Base-by-base conservation (phyloP, 495 filamentous ascomycete species). In the Emericellopsis terricola region DNA sequence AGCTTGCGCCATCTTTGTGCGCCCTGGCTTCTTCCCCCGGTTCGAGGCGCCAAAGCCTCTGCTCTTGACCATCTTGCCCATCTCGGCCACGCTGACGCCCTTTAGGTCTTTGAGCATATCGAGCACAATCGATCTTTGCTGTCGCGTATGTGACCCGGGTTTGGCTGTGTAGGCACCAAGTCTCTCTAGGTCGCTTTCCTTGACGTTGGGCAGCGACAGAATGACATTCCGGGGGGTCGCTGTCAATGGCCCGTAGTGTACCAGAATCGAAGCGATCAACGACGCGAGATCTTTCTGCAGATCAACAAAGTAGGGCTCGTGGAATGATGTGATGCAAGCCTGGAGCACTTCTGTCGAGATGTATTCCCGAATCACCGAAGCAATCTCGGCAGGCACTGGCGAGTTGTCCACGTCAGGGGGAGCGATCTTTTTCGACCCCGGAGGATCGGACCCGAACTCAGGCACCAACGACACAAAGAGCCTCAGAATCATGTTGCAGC, bases 231-330 rank as follows among this genome's bases (percentile, higher is more conserved):
- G 38, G 0, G 76, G 70, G 6, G 72, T 77, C 0, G 56, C 32
- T 21, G 78, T 89, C 23, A 63, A 49, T 1, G 62, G 56, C 4
- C 62, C 70, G 48, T 93, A 94, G 15, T 77, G 59, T 4, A 75
- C 62, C 49, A 91, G 65, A 36, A 94, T 89, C 4, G 73, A 68
- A 2, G 85, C 85, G 42, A 99, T 93, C 3, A 94, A 66, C 21
- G 74, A 65, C 10, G 83, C 89, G 8, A 96, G 68, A 23, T 96
- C 89, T 51, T 84, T 91, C 46, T 99, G 89, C 46, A 86, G 71
- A 38, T 99, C 89, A 27, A 94, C 86, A 44, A 96, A 96, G 48
- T 96, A 94, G 1, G 83, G 71, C 36, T 96, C 89, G 52, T 96
- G 77, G 19, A 99, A 67, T 10, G 81, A 87, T 15, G 82, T 78